These are phyloP conservation scores for Tilletiopsis washingtonensis DNA, from an alignment of 1,284 basidiomycete species.

Conservation along the genomic window DNA sequence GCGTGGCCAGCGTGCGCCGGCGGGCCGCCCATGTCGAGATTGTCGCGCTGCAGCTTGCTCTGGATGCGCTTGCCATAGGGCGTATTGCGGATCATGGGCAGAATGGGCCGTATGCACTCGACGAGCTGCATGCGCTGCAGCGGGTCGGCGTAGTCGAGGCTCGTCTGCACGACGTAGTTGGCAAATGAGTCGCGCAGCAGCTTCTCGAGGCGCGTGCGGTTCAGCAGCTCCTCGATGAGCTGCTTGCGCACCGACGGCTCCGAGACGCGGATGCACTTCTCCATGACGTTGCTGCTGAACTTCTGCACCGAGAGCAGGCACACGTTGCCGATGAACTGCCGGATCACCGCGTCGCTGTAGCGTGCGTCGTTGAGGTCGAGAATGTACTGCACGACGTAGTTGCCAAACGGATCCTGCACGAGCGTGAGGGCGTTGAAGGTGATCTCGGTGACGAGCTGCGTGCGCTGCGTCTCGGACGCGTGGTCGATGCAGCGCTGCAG, in stretches of 20 bases:
- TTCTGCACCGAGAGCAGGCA: constrained; percentile 97
- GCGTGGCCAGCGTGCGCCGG: neutral
- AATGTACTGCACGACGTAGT: constrained; percentile 95
- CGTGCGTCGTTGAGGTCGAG: constrained; percentile 95
- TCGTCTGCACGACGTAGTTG: constrained; percentile 47
- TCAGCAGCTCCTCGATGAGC: constrained; percentile 89
- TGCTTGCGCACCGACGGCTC: constrained; percentile 88
- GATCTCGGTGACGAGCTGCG: constrained; percentile 97
- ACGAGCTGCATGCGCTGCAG: constrained; percentile 41
- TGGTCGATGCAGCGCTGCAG: constrained; percentile 98
- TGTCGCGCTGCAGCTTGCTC: constrained; percentile 45
- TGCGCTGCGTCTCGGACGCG: constrained; percentile 86
- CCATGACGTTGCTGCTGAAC: constrained; percentile 90
- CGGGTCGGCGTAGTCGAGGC: constrained; percentile 45
- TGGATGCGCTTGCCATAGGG: constrained; percentile 47
- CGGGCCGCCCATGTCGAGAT: constrained; percentile 24
- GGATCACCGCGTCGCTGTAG: constrained; percentile 93
- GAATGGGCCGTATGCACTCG: constrained; percentile 45
- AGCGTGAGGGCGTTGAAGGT: constrained; percentile 95
- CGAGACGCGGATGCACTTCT: constrained; percentile 96
- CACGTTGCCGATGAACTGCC: constrained; percentile 95
- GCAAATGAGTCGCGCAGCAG: constrained; percentile 64
- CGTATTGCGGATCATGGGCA: constrained; percentile 46
- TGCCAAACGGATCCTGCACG: constrained; percentile 97
- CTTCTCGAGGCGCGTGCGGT: constrained; percentile 89